These are phyloP conservation scores for Musa balbisiana DNA, from an alignment of 202 grass and related monocot genomes.

Conservation along the genomic window DNA sequence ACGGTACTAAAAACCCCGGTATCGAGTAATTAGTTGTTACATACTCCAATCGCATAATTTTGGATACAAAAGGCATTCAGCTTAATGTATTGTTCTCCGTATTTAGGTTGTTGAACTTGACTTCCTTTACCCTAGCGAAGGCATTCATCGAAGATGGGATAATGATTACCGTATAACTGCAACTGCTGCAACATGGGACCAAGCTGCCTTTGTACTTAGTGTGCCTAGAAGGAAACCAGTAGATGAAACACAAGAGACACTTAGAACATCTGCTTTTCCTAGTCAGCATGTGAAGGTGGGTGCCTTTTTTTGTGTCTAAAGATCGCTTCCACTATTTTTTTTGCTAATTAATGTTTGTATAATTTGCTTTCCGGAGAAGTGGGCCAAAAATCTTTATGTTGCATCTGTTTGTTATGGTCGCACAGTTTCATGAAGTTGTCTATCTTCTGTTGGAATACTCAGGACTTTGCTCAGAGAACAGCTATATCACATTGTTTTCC, in stretches of 20 bases:
- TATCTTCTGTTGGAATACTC: background rate
- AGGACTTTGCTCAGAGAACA: no score
- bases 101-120: constrained; percentile 92
- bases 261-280: constrained; percentile 93
- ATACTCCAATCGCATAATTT: constrained; percentile 11
- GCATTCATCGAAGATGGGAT: constrained; percentile 94
- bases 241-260: constrained; percentile 91
- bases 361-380: background rate
- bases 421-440: background rate
- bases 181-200: constrained; percentile 82
- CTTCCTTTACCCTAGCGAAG: constrained; percentile 95
- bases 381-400: background rate
- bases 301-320: background rate
- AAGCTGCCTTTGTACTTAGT: constrained; percentile 88
- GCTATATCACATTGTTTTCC: no score
- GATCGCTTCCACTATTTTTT: background rate
- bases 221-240: constrained; percentile 61
- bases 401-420: constrained; percentile 1
- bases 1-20: no score
- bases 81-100: background rate
- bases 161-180: constrained; percentile 85
- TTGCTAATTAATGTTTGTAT: background rate
- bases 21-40: background rate
- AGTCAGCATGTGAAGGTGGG: constrained; percentile 86
- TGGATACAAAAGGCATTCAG: background rate